Evolutionary conservation across 1,284 basidiomycete species (phyloP).

Genomic region (Marasmius sp.): DNA sequence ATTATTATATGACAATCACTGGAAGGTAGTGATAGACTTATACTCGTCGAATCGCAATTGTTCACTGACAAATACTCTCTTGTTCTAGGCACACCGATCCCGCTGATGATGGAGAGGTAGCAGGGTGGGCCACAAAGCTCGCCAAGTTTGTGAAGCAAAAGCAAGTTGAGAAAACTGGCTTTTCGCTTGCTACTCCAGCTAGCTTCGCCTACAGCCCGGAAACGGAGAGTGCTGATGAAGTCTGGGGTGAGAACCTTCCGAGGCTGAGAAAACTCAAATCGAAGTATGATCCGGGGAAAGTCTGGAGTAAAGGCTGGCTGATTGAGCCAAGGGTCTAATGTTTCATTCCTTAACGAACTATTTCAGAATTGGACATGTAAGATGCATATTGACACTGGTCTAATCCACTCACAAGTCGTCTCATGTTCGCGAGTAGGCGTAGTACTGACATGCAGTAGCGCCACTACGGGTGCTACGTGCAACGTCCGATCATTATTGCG

Average conservation of each 20-base stretch:
- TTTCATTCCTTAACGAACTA: background rate
- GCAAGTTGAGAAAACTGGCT: background rate
- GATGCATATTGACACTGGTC: too few species aligned
- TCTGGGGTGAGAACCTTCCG: conserved; percentile 29
- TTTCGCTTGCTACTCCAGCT: background rate
- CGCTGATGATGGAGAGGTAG: background rate
- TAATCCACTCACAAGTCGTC: too few species aligned
- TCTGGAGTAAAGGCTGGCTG: conserved; percentile 27
- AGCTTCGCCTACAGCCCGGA: background rate
- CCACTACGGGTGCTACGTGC: too few species aligned
- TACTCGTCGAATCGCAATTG: background rate
- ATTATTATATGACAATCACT: conserved; percentile 6
- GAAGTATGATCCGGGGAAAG: conserved; percentile 33
- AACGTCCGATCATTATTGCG: too few species aligned
- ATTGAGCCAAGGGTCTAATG: background rate
- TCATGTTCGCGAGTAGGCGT: too few species aligned
- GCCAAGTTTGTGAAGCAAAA: background rate
- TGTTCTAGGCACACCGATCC: background rate
- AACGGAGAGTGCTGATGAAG: conserved; percentile 19
- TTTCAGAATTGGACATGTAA: background rate
- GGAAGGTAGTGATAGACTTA: background rate
- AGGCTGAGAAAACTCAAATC: conserved; percentile 29
- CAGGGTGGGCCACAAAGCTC: background rate
- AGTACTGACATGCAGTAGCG: too few species aligned
- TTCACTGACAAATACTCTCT: background rate